phyloP scores from a whole-genome alignment of 345 rosid species.

The Eutrema heterophyllum region DNA sequence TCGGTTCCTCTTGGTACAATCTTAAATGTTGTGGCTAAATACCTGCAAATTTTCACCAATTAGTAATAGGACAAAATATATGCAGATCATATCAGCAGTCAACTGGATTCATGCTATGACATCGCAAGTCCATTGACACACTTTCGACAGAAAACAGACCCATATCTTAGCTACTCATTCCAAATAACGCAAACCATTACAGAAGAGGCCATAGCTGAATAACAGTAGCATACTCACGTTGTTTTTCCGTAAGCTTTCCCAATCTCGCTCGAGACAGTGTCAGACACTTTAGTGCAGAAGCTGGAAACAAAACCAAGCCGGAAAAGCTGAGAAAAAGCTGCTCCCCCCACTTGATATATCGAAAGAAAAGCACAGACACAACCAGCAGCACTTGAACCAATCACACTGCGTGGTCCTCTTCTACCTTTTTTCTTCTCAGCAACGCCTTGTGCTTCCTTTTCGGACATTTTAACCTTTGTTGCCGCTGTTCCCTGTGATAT shows the following conservation, averaged over 20 bases:
- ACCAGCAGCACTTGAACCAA: slow-evolving; percentile 98
- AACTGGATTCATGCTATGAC: not conserved
- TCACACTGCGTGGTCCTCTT: slow-evolving; percentile 92
- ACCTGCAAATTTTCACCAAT: slow-evolving; percentile 31
- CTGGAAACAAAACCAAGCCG: slow-evolving; percentile 87
- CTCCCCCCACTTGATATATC: slow-evolving; percentile 62
- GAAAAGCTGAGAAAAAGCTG: slow-evolving; percentile 43
- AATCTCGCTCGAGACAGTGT: slow-evolving; percentile 90
- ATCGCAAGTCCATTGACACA: not conserved
- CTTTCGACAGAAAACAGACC: not conserved
- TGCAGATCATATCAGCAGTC: not conserved
- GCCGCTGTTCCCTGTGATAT: slow-evolving; percentile 78
- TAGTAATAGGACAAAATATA: not conserved
- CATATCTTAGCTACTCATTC: slow-evolving; percentile 7
- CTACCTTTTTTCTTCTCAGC: slow-evolving; percentile 97
- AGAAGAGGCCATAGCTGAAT: not conserved
- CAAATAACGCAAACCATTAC: not conserved
- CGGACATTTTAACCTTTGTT: slow-evolving; percentile 91
- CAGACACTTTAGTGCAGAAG: slow-evolving; percentile 95
- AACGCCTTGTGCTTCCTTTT: slow-evolving; percentile 92
- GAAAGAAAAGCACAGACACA: slow-evolving; percentile 81
- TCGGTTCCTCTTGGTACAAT: slow-evolving; percentile 95
- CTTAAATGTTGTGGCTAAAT: slow-evolving; percentile 77
- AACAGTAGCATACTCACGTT: slow-evolving; percentile 56
- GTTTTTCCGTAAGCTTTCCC: slow-evolving; percentile 96